Evolutionary conservation across 2,329 filamentous ascomycete species (phyloP), one percentile per base, ranked within the genome.

Genomic region (Rutstroemia sp.): DNA sequence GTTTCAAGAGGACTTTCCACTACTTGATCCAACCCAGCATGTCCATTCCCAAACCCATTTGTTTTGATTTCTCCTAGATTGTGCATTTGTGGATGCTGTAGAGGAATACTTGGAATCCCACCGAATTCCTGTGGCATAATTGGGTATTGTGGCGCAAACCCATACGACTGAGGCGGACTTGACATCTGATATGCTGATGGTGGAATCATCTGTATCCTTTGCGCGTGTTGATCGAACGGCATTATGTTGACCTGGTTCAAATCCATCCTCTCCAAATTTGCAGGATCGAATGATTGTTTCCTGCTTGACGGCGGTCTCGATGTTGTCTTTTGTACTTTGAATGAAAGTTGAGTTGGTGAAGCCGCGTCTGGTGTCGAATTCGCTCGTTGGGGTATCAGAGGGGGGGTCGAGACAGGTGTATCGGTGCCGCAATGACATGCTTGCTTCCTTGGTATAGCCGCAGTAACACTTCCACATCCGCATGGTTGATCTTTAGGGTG

Each of bases 391-490:
- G 58, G 34, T 49, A 59, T 57, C 46, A 61, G 21, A 3, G 48
- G 40, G n/a, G 55, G 42, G 42, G 56, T 48, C 34, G 56, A 40
- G n/a, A 67, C 52, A 34, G 65, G 39, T 61, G 60, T 49, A 63
- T 65, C 53, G 69, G 66, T 68, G 34, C 76, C 75, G 63, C 82
- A 85, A 40, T 71, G 71, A 55, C 82, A 85, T 54, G 76, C 76
- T 58, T 81, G 77, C 60, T 79, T 79, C 61, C 77, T 76, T 1
- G 82, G 81, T 56, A 86, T 81, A 7, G 82, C 82, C 36, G 81
- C 82, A 16, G 84, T 86, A n/a, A 88, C 77, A 58, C 78, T 78
- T 45, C 76, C 77, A 68, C 84, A 88, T 42, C 79, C 79, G 51
- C 81, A 81, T 30, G 78, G 75, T 46, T 66, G 64, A 44, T 64